Base-by-base conservation (phyloP, 805 yeast genomes). In the Naumovozyma castellii region DNA sequence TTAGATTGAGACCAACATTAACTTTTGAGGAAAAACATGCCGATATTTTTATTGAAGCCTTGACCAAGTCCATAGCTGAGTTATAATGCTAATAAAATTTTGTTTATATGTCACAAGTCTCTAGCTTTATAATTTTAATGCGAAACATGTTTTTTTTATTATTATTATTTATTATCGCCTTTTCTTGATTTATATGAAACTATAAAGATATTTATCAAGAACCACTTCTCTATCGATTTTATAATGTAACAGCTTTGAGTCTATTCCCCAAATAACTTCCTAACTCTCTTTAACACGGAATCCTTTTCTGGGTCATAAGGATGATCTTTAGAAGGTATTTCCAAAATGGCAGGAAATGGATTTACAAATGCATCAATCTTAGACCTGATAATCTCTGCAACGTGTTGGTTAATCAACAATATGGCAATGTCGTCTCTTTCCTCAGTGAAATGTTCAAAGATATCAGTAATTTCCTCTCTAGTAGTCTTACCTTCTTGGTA, bases 251-350 rank as follows among this genome's bases (percentile, higher is more conserved):
- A n/a, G n/a, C n/a, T n/a, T n/a, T n/a, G n/a, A n/a, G n/a, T n/a
- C 15, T 32, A 86, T 66, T 92, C 97, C 34, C 98, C 97, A 67
- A 90, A 88, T 47, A 92, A 68, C 60, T 95, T 79, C 69, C 95
- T 82, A 27, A 92, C 98, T 61, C 95, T 83, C 66, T 90, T 80
- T 64, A 92, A 72, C 32, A 92, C 87, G 16, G 95, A 82, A 64
- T 92, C 98, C 76, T 90, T 92, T 62, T 90, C 97, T 16, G 98
- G 98, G 62, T 92, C 94, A 62, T 92, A 92, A 17, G 98, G 97
- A 62, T 92, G 97, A 58, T 92, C 98, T 68, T 92, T 92, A 13
- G 97, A 86, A 19, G 98, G 98, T 46, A 92, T 92, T 66, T 92
- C 98, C 56, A 92, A 71, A 36, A 92, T 77, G 2, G 98, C 97